A percentile compares a stretch with the other conserved stretches of the same genome.
These are phyloP conservation scores for Populus tremula DNA, from an alignment of 345 rosid genomes.

Conservation along the genomic window DNA sequence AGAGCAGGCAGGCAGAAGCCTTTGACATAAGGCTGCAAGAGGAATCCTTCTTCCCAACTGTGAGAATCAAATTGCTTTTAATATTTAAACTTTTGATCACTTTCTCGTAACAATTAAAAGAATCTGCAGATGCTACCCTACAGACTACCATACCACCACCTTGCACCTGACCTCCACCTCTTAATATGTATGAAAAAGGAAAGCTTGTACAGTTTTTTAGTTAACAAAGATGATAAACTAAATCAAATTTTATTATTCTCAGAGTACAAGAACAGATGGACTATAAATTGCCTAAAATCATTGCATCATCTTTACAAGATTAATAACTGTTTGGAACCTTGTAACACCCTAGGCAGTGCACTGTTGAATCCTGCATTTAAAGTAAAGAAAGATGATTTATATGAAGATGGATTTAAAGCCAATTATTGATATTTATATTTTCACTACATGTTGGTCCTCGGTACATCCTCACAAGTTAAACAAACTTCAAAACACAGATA, in stretches of 20 bases:
- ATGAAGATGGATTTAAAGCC: neutral
- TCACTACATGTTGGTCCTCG: slow-evolving; percentile 19
- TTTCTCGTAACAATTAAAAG: slow-evolving; percentile 25
- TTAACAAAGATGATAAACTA: slow-evolving; percentile 18
- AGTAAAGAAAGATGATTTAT: neutral
- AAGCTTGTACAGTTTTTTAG: slow-evolving; percentile 19
- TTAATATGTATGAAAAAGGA: slow-evolving; percentile 10
- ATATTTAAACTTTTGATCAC: neutral
- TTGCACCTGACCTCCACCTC: neutral
- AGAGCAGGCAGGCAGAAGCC: slow-evolving; percentile 9
- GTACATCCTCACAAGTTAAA: slow-evolving; percentile 33
- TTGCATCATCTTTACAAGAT: neutral
- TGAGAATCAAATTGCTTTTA: slow-evolving; percentile 36
- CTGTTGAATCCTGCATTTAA: neutral
- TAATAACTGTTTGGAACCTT: slow-evolving; percentile 3
- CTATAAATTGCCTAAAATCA: neutral
- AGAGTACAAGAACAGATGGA: neutral
- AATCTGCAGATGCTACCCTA: slow-evolving; percentile 30
- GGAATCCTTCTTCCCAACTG: slow-evolving; percentile 28
- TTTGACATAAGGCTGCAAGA: slow-evolving; percentile 34
- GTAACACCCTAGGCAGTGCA: neutral
- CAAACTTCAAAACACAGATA: slow-evolving; percentile 37
- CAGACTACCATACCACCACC: slow-evolving; percentile 7
- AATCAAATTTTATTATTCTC: slow-evolving; percentile 8
- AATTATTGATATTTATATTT: slow-evolving; percentile 12